phyloP scores from a whole-genome alignment of 2,329 filamentous ascomycete species.

The Ophiocordyceps robertsii region DNA sequence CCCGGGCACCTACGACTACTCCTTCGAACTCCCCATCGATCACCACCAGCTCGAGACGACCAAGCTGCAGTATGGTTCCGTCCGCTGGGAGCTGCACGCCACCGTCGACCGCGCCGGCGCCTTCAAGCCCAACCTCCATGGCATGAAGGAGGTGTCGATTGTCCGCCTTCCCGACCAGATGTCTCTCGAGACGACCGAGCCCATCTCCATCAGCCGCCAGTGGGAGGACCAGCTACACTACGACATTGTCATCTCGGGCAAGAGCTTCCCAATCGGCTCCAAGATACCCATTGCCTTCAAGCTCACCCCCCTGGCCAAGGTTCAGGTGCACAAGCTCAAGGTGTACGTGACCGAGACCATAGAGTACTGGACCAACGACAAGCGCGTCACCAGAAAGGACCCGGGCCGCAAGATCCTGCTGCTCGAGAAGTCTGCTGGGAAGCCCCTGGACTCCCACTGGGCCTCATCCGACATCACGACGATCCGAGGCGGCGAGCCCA shows the following conservation, averaged over 20 bases:
- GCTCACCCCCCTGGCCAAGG: constrained; percentile 81
- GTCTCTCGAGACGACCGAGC: constrained; percentile 81
- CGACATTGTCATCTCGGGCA: constrained; percentile 90
- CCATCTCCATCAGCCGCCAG: constrained; percentile 82
- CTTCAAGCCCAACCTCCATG: constrained; percentile 78
- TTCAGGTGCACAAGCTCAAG: constrained; percentile 85
- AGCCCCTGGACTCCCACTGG: constrained; percentile 58
- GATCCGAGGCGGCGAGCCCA: constrained; percentile 67
- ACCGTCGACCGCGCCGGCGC: constrained; percentile 76
- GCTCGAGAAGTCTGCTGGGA: constrained; percentile 78
- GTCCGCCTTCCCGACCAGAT: constrained; percentile 78
- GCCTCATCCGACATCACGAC: constrained; percentile 64
- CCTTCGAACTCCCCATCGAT: constrained; percentile 82
- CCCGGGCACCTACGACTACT: constrained; percentile 52
- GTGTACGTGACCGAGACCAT: constrained; percentile 83
- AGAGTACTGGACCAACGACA: constrained; percentile 81
- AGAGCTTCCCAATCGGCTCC: constrained; percentile 80
- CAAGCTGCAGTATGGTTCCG: constrained; percentile 71
- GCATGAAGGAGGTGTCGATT: constrained; percentile 67
- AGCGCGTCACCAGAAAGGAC: constrained; percentile 72
- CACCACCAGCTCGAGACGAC: constrained; percentile 82
- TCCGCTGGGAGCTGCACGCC: constrained; percentile 80
- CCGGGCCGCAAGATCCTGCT: constrained; percentile 72
- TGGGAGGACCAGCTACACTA: constrained; percentile 96
- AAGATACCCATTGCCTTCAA: constrained; percentile 91